Conservation (phyloP, 345 rosid species). For the Triadica sebifera region DNA sequence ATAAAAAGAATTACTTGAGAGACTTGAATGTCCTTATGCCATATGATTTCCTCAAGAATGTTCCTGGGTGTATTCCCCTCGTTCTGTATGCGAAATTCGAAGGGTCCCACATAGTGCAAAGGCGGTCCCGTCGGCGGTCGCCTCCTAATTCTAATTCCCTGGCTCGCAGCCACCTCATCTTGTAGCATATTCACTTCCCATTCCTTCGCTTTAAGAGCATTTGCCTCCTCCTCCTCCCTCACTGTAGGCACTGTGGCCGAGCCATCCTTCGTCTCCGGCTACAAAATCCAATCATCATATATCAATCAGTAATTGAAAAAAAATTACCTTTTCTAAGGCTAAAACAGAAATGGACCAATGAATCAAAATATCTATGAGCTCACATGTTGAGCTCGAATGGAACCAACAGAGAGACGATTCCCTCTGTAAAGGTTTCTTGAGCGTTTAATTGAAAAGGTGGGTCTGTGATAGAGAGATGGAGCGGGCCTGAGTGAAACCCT, state of each 20-base stretch:
- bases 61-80: constrained; percentile 85
- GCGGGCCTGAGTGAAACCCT: not conserved
- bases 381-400: constrained; percentile 28
- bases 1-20: constrained; percentile 36
- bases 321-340: too few relatives aligned
- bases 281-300: not conserved
- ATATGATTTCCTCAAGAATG: constrained; percentile 83
- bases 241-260: too few relatives aligned
- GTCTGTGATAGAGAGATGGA: not conserved
- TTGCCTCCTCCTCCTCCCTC: constrained; percentile 23
- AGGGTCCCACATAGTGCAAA: constrained; percentile 83
- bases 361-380: not conserved
- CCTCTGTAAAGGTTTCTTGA: not conserved
- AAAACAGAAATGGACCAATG: not conserved
- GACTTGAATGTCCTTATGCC: constrained; percentile 86
- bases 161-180: constrained; percentile 66
- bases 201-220: constrained; percentile 63
- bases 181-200: constrained; percentile 66
- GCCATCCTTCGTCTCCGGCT: constrained; percentile 36
- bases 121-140: constrained; percentile 80
- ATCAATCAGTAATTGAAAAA: not conserved
- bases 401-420: constrained; percentile 2
- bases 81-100: constrained; percentile 72
- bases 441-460: constrained; percentile 7
- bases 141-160: constrained; percentile 80